These are phyloP conservation scores for Dactylellina leptospora DNA, from an alignment of 2,329 filamentous ascomycete species.

Conservation along the genomic window DNA sequence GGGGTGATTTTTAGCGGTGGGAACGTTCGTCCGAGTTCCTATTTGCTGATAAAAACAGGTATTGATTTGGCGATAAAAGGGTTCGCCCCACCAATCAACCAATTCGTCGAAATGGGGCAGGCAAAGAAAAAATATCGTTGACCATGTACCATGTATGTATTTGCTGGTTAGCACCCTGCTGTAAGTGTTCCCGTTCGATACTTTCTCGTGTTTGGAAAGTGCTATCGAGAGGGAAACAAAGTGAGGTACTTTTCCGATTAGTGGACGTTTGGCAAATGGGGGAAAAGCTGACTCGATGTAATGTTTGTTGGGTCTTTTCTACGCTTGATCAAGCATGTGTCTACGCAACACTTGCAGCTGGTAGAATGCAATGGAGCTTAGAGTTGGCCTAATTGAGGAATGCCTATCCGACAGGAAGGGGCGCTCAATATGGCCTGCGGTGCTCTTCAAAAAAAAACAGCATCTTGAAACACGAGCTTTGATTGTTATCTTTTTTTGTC, in stretches of 20 bases:
- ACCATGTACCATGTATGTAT: background rate
- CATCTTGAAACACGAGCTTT: conserved; percentile 7
- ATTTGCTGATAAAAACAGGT: conserved; percentile 50
- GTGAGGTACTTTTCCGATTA: too few species aligned
- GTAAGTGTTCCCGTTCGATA: background rate
- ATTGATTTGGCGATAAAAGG: background rate
- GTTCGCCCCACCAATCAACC: conserved; percentile 30
- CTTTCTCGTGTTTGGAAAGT: background rate
- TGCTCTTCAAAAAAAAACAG: conserved; percentile 21
- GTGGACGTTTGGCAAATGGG: too few species aligned
- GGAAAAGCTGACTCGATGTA: too few species aligned
- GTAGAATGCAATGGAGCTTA: conserved; percentile 5
- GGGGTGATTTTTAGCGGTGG: conserved; percentile 24
- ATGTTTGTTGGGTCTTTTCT: too few species aligned
- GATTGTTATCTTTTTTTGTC: background rate
- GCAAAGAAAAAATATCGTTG: background rate
- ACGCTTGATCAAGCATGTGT: background rate
- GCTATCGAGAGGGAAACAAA: background rate
- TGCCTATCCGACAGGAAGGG: conserved; percentile 24
- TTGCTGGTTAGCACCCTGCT: background rate
- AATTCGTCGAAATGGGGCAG: background rate
- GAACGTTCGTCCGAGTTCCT: conserved; percentile 29
- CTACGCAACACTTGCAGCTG: conserved; percentile 14
- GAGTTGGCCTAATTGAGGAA: conserved; percentile 32
- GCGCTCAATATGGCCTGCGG: conserved; percentile 17